Conservation (phyloP, 768 basidiomycete genomes). For the Leccinum variicolor region DNA sequence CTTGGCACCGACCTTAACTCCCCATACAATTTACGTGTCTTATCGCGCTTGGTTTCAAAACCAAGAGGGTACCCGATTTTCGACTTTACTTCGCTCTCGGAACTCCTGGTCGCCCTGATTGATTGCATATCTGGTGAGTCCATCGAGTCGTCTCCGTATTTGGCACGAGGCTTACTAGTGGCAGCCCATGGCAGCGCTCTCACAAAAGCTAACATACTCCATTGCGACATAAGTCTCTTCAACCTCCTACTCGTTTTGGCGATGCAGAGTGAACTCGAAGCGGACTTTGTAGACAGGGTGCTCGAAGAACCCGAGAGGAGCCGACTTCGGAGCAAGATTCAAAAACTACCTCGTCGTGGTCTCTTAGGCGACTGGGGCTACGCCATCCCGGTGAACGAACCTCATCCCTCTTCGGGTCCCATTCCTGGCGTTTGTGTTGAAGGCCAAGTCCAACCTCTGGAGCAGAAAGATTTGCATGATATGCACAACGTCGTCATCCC, state of each 20-base stretch:
- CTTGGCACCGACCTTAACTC: not conserved
- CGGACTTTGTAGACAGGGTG: not conserved
- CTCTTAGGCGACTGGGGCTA: conserved; percentile 5
- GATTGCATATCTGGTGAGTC: not conserved
- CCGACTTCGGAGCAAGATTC: no score
- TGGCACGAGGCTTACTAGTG: not conserved
- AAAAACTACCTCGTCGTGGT: not conserved
- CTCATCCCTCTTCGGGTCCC: no score
- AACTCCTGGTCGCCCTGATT: not conserved
- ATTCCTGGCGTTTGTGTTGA: no score
- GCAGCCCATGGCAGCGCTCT: conserved; percentile 1
- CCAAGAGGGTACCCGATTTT: not conserved
- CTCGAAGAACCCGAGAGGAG: not conserved
- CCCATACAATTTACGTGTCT: not conserved
- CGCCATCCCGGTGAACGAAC: not conserved
- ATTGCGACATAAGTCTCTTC: conserved; percentile 4
- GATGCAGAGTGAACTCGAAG: not conserved
- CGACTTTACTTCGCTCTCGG: not conserved
- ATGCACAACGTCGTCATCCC: not conserved
- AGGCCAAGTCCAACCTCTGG: no score
- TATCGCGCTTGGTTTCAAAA: not conserved
- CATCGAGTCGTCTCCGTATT: not conserved
- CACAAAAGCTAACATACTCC: not conserved
- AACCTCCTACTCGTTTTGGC: conserved; percentile 3
- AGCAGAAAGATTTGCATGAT: not conserved